Percentiles rank a stretch among this genome's conserved stretches.
Evolutionary conservation across 2,329 filamentous ascomycete genomes (phyloP).

Genomic region (Epichloe uncinata): DNA sequence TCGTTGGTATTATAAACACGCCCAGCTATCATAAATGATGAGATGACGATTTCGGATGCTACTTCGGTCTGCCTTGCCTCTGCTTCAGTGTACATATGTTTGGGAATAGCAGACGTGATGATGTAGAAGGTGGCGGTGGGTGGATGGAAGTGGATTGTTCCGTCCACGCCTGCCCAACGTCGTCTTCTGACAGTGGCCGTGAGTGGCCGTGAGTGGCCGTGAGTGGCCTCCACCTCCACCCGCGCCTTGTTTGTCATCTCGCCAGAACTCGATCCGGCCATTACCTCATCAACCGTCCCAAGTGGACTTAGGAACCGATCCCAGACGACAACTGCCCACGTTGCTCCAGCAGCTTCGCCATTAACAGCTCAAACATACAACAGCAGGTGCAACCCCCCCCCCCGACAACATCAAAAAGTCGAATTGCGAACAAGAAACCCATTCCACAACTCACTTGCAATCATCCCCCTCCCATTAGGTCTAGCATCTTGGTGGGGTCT

Average conservation of each 20-base stretch:
- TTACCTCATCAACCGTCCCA: constrained; percentile 5
- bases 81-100: no score
- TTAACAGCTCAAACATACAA: neutral
- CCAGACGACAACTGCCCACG: neutral
- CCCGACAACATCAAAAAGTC: neutral
- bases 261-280: neutral
- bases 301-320: neutral
- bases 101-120: no score
- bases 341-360: neutral
- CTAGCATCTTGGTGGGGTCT: constrained; percentile 14
- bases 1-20: neutral
- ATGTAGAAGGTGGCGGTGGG: no score
- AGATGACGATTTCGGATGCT: no score
- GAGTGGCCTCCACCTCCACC: neutral
- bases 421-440: neutral
- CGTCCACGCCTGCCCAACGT: no score
- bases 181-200: no score
- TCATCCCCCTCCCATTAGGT: neutral
- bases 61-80: no score
- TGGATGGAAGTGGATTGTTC: no score
- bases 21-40: neutral
- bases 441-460: neutral
- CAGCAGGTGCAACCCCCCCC: neutral
- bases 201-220: neutral
- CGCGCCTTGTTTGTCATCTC: constrained; percentile 5